Evolutionary conservation across 1,284 basidiomycete species (phyloP).

Genomic region (Bondarzewia mesenterica): DNA sequence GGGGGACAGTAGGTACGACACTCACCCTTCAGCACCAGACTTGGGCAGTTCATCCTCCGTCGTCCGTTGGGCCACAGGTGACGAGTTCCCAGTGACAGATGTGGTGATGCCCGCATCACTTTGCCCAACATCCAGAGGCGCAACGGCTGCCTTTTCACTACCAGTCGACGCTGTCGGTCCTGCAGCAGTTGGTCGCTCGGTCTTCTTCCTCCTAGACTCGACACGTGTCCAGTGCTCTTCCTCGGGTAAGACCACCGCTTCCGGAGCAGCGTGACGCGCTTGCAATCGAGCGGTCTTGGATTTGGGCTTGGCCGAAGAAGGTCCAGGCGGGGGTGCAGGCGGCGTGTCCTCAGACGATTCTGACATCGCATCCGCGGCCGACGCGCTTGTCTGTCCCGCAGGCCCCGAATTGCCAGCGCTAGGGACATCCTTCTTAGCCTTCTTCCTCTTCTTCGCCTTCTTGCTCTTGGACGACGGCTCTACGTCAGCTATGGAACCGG

Average conservation of each 20-base stretch:
- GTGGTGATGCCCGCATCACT: conserved; percentile 49
- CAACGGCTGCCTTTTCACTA: conserved; percentile 7
- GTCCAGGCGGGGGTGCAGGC: conserved; percentile 9
- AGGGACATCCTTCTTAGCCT: conserved; percentile 35
- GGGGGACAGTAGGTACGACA: conserved; percentile 12
- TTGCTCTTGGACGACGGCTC: conserved; percentile 1
- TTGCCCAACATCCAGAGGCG: conserved; percentile 27
- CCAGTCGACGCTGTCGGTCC: conserved; percentile 3
- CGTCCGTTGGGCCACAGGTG: conserved; percentile 37
- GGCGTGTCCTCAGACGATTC: conserved; percentile 5
- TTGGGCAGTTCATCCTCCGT: conserved; percentile 38
- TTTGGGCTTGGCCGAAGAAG: conserved; percentile 10
- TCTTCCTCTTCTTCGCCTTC: conserved; percentile 23
- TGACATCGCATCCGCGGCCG: background rate
- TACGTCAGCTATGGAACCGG: conserved; percentile 8
- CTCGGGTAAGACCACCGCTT: conserved; percentile 22
- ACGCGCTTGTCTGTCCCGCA: background rate
- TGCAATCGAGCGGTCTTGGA: conserved; percentile 11
- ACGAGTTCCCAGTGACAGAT: conserved; percentile 46
- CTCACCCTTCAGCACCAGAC: conserved; percentile 62
- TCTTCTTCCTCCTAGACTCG: conserved; percentile 21
- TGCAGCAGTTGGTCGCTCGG: conserved; percentile 6
- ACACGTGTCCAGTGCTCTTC: conserved; percentile 54
- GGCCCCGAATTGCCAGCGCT: conserved; percentile 24
- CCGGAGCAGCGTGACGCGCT: conserved; percentile 12